Percentiles rank a stretch among this genome's conserved stretches.
These are phyloP conservation scores for Aspergillus sp. DNA, from an alignment of 2,329 filamentous ascomycete species.

Conservation along the genomic window DNA sequence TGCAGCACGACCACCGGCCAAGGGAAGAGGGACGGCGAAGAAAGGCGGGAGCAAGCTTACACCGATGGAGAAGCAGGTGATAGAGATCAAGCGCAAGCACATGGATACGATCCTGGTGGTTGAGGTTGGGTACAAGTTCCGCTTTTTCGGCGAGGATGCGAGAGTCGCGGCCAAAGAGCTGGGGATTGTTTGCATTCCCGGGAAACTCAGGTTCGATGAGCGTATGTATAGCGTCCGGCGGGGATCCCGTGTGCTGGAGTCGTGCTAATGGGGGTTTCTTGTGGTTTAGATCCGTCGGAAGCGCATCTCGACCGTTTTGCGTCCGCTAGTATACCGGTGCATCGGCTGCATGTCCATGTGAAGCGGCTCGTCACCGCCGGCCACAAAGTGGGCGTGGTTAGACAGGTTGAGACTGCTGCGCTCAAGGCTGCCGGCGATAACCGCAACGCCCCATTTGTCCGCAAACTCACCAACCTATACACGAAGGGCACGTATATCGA, in stretches of 20 bases:
- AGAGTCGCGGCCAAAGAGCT: conserved; percentile 79
- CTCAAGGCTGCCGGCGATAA: conserved; percentile 94
- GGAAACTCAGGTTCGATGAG: conserved; percentile 89
- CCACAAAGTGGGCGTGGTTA: conserved; percentile 90
- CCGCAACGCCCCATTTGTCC: conserved; percentile 79
- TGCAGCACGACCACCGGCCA: conserved; percentile 36
- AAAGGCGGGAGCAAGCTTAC: conserved; percentile 79
- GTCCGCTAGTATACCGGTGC: conserved; percentile 89
- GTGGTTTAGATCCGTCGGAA: conserved; percentile 63
- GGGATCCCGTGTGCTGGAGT: not conserved
- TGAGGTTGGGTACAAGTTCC: conserved; percentile 96
- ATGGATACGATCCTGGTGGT: conserved; percentile 83
- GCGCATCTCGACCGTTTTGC: conserved; percentile 87
- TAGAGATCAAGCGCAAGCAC: conserved; percentile 88
- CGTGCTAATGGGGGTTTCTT: not conserved
- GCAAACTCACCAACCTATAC: conserved; percentile 91
- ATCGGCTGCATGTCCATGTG: conserved; percentile 83
- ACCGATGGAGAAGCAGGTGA: conserved; percentile 84
- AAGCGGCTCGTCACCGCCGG: conserved; percentile 87
- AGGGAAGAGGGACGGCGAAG: conserved; percentile 46
- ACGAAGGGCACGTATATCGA: conserved; percentile 98
- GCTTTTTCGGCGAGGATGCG: conserved; percentile 94
- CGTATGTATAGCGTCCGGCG: conserved; percentile 41
- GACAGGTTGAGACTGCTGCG: conserved; percentile 89
- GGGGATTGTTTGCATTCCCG: conserved; percentile 92